phyloP scores from a whole-genome alignment of 1,284 basidiomycete species.

The Cryptococcus sp. region DNA sequence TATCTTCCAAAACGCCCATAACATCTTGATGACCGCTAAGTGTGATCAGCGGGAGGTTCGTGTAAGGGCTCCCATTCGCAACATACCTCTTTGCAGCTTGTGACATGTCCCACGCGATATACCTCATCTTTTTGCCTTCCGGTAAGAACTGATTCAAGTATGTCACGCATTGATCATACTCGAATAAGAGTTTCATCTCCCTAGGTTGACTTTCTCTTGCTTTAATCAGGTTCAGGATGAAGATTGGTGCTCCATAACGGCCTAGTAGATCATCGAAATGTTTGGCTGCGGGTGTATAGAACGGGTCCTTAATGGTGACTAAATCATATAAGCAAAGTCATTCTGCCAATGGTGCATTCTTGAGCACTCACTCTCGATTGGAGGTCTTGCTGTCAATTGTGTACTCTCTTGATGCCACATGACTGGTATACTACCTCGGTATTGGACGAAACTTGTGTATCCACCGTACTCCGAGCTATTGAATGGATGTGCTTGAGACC shows the following conservation, averaged over 20 bases:
- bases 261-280: conserved; percentile 92
- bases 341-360: background rate
- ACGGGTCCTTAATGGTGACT: conserved; percentile 95
- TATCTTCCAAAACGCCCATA: conserved; percentile 89
- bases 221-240: conserved; percentile 96
- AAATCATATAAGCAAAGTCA: background rate
- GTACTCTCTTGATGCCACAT: conserved; percentile 95
- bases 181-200: conserved; percentile 87
- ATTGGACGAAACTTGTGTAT: conserved; percentile 95
- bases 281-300: conserved; percentile 83
- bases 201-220: conserved; percentile 64
- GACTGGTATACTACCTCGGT: conserved; percentile 90
- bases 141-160: conserved; percentile 97
- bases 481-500: conserved; percentile 15
- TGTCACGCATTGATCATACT: conserved; percentile 85
- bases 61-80: background rate
- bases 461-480: conserved; percentile 52
- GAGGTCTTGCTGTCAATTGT: conserved; percentile 59
- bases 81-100: conserved; percentile 66
- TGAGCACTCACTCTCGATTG: background rate
- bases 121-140: conserved; percentile 75
- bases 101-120: conserved; percentile 96
- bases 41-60: background rate
- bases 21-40: conserved; percentile 90
- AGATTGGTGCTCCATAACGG: conserved; percentile 85